phyloP scores from a whole-genome alignment of 768 basidiomycete species.

The Podaxis rugospora region DNA sequence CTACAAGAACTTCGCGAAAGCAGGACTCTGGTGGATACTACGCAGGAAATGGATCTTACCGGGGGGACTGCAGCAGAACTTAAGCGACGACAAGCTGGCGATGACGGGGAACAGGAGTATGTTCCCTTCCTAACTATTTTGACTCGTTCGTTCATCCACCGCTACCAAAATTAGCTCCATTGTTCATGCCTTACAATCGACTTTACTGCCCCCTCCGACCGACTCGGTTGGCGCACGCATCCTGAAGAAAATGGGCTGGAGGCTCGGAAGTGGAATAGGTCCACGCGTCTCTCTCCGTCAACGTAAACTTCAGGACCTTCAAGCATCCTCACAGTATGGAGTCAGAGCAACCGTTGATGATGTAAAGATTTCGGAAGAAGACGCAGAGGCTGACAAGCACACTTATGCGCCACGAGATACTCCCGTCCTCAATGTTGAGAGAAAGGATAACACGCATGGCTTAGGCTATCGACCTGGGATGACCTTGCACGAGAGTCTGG shows the following conservation, averaged over 20 bases:
- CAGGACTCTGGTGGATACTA: conserved; percentile 70
- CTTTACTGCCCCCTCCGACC: conserved; percentile 68
- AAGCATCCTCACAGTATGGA: conserved; percentile 32
- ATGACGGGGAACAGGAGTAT: conserved; percentile 52
- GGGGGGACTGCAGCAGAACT: conserved; percentile 52
- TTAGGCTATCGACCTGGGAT: conserved; percentile 73
- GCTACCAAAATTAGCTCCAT: conserved; percentile 44
- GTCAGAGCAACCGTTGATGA: conserved; percentile 24
- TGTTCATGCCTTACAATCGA: conserved; percentile 53
- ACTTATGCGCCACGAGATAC: conserved; percentile 83
- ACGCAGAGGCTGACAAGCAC: conserved; percentile 84
- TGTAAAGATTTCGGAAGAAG: conserved; percentile 47
- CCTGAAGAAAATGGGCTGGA: conserved; percentile 95
- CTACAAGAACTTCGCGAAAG: conserved; percentile 75
- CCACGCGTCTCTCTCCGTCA: conserved; percentile 79
- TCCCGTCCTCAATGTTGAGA: conserved; percentile 50
- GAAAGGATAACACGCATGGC: conserved; percentile 78
- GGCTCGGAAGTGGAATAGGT: conserved; percentile 88
- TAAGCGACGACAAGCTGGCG: conserved; percentile 24
- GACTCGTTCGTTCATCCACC: neutral
- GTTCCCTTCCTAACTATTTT: conserved; percentile 21
- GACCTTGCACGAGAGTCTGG: conserved; percentile 57
- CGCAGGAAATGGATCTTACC: conserved; percentile 70
- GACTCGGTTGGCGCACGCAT: conserved; percentile 83
- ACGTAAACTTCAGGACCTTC: conserved; percentile 66